Evolutionary conservation across 805 yeast genomes (phyloP).

Genomic region (Candida chauliodis): DNA sequence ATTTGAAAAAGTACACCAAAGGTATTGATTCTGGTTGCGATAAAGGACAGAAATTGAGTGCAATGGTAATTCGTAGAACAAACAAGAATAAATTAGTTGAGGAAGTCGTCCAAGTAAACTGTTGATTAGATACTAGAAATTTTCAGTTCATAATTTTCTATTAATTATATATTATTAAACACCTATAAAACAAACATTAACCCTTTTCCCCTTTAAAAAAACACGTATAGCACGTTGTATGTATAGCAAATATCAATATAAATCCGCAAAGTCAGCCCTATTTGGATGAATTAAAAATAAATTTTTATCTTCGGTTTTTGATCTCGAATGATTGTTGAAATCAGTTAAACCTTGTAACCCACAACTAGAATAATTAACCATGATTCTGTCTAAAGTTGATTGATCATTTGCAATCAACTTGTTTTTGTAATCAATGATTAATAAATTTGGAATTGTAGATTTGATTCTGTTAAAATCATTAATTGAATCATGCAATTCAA

Average conservation of each 20-base stretch:
- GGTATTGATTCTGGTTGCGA: constrained; percentile 87
- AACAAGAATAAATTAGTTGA: constrained; percentile 20
- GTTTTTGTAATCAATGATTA: constrained; percentile 36
- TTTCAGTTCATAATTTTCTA: too few relatives aligned
- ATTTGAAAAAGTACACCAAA: constrained; percentile 57
- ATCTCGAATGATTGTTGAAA: neutral
- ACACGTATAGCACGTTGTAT: too few relatives aligned
- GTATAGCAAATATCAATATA: too few relatives aligned
- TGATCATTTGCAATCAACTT: constrained; percentile 39
- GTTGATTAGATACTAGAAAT: constrained; percentile 8
- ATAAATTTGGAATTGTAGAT: constrained; percentile 4
- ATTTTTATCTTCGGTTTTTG: neutral
- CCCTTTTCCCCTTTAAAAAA: constrained; percentile 9
- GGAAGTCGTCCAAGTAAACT: constrained; percentile 18
- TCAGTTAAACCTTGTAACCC: constrained; percentile 23
- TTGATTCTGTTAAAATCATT: constrained; percentile 8
- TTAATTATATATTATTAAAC: neutral
- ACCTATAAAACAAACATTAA: neutral
- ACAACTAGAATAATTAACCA: constrained; percentile 34
- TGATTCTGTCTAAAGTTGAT: constrained; percentile 33
- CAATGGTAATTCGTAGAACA: constrained; percentile 46
- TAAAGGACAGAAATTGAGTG: constrained; percentile 66
- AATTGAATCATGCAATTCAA: constrained; percentile 12
- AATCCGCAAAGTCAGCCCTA: constrained; percentile 43
- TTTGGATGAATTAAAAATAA: constrained; percentile 35